Percentiles rank a stretch among this genome's conserved stretches.
Conservation (phyloP, 2,329 filamentous ascomycete species). For the Ilyonectria destructans region DNA sequence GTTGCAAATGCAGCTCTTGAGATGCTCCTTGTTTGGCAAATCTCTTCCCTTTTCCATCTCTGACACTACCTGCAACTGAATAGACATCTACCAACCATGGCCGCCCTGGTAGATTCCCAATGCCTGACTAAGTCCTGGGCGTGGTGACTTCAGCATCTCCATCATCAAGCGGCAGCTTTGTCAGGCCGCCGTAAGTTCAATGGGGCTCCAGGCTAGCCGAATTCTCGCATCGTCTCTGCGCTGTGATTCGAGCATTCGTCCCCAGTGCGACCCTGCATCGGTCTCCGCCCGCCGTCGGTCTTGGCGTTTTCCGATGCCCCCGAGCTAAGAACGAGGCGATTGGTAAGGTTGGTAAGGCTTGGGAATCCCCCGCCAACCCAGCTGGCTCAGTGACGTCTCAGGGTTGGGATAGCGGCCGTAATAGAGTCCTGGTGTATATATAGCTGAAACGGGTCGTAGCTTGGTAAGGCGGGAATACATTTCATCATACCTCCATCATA, state of each 20-base stretch:
- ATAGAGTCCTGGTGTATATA: neutral
- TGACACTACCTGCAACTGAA: too few relatives aligned
- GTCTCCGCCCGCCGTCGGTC: conserved; percentile 16
- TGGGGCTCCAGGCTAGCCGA: conserved; percentile 19
- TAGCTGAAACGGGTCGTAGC: neutral
- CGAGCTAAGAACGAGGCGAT: conserved; percentile 18
- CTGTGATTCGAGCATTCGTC: conserved; percentile 4
- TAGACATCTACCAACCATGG: neutral
- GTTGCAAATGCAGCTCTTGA: too few relatives aligned
- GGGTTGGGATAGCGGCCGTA: too few relatives aligned
- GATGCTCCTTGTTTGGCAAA: too few relatives aligned
- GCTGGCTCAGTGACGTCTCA: conserved; percentile 18
- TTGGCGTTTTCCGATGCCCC: conserved; percentile 46
- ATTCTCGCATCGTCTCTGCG: conserved; percentile 3
- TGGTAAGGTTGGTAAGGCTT: conserved; percentile 22
- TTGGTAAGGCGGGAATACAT: neutral
- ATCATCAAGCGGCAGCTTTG: conserved; percentile 20
- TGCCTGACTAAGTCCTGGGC: conserved; percentile 22
- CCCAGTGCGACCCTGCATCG: neutral
- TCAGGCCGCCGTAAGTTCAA: conserved; percentile 20
- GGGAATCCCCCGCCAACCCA: conserved; percentile 16
- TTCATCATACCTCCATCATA: neutral
- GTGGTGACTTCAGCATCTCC: conserved; percentile 25
- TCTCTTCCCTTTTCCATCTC: too few relatives aligned
- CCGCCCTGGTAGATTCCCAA: conserved; percentile 12